Evolutionary conservation across 768 basidiomycete genomes (phyloP).

Genomic region (Kwoniella botswanensis): DNA sequence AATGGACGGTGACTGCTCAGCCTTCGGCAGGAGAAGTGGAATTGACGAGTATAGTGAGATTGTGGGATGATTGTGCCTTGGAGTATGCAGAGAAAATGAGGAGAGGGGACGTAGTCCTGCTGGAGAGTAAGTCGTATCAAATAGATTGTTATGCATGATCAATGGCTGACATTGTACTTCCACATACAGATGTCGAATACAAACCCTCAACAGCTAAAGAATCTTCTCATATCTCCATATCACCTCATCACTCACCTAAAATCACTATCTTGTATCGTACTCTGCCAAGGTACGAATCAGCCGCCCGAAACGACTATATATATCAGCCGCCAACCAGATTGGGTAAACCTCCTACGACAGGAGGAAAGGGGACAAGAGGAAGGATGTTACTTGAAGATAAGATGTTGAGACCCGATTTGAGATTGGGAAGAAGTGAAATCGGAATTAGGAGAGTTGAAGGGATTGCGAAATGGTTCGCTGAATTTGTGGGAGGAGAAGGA

Average conservation of each 20-base stretch:
- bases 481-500: conserved; percentile 47
- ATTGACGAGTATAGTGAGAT: conserved; percentile 35
- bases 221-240: conserved; percentile 33
- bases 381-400: conserved; percentile 37
- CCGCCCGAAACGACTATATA: conserved; percentile 9
- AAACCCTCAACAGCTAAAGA: conserved; percentile 33
- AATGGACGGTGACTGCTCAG: conserved; percentile 39
- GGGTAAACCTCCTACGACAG: background rate
- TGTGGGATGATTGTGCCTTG: conserved; percentile 46
- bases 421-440: conserved; percentile 47
- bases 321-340: background rate
- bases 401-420: conserved; percentile 43
- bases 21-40: conserved; percentile 3
- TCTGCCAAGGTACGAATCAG: conserved; percentile 32
- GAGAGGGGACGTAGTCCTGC: conserved; percentile 45
- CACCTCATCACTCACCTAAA: conserved; percentile 23
- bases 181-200: conserved; percentile 37
- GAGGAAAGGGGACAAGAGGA: background rate
- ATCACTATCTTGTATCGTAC: conserved; percentile 47
- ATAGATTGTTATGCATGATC: too few relatives aligned
- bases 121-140: conserved; percentile 50
- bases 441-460: conserved; percentile 44
- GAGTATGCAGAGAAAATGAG: conserved; percentile 41
- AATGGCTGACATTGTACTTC: too few relatives aligned
- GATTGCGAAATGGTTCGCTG: conserved; percentile 48